Percentiles rank a stretch among this genome's conserved stretches.
Evolutionary conservation across 805 yeast genomes (phyloP).

Genomic region (Candida qinlingensis): DNA sequence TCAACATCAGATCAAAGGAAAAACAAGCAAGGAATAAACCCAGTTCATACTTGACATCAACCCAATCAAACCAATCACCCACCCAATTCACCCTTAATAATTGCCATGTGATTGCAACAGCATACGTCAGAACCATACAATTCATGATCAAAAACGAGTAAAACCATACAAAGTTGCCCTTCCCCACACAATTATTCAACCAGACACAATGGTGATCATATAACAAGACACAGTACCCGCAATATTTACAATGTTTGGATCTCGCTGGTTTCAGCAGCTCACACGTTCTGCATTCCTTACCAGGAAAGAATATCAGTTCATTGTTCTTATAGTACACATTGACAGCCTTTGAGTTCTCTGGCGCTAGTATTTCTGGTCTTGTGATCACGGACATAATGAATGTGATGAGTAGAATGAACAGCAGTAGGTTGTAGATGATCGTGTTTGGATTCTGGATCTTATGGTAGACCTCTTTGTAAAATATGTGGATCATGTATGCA

Average conservation of each 20-base stretch:
- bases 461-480: constrained; percentile 11
- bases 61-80: not conserved
- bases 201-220: constrained; percentile 76
- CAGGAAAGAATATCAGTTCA: constrained; percentile 17
- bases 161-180: constrained; percentile 58
- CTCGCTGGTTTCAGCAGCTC: constrained; percentile 61
- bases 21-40: constrained; percentile 38
- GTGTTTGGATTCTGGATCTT: constrained; percentile 16
- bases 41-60: constrained; percentile 10
- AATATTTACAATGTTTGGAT: constrained; percentile 68
- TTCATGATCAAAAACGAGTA: constrained; percentile 49
- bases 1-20: constrained; percentile 37
- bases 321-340: constrained; percentile 12
- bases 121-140: constrained; percentile 38
- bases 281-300: constrained; percentile 48
- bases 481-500: constrained; percentile 9
- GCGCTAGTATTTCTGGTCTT: constrained; percentile 8
- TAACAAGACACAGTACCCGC: constrained; percentile 55
- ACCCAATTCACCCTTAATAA: constrained; percentile 6
- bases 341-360: not conserved
- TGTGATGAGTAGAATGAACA: constrained; percentile 3
- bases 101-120: constrained; percentile 23
- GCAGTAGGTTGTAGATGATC: constrained; percentile 10
- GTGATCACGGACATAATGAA: constrained; percentile 13
- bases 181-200: constrained; percentile 73